phyloP scores from a whole-genome alignment of 805 yeast genomes.

The Grigorovia yakushimaensis region DNA sequence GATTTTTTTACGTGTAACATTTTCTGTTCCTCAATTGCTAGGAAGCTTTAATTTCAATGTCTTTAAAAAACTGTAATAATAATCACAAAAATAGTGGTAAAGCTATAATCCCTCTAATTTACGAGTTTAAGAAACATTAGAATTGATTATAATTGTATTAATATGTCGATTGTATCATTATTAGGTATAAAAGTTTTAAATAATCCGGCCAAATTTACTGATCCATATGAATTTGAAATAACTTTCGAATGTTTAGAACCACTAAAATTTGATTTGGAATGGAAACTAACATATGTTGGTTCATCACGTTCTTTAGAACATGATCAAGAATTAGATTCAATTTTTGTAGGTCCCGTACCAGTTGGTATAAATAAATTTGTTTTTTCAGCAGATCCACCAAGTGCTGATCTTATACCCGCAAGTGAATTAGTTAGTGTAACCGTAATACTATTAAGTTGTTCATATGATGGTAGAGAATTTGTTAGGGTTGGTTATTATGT shows the following conservation, averaged over 20 bases:
- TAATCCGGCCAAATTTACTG: conserved; percentile 90
- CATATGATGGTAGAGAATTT: conserved; percentile 87
- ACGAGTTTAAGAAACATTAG: no score
- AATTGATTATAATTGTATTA: conserved; percentile 1
- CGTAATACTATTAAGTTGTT: conserved; percentile 83
- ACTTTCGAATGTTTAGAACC: conserved; percentile 96
- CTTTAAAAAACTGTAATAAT: no score
- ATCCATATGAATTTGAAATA: conserved; percentile 91
- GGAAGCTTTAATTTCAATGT: no score
- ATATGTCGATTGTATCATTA: conserved; percentile 87
- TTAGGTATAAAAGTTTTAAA: conserved; percentile 85
- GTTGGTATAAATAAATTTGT: conserved; percentile 92
- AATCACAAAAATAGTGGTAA: no score
- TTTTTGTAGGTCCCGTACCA: conserved; percentile 97
- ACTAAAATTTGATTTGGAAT: conserved; percentile 73
- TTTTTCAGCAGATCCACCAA: conserved; percentile 92
- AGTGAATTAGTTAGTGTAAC: conserved; percentile 92
- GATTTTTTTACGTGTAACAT: no score
- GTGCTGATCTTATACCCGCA: conserved; percentile 92
- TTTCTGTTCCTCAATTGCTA: no score
- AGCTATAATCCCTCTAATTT: no score
- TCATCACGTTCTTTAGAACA: conserved; percentile 89
- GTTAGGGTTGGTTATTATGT: conserved; percentile 97
- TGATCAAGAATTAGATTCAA: conserved; percentile 93
- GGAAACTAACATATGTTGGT: conserved; percentile 97